Evolutionary conservation across 2,329 filamentous ascomycete species (phyloP).

Genomic region (Arthrobotrys conoides): DNA sequence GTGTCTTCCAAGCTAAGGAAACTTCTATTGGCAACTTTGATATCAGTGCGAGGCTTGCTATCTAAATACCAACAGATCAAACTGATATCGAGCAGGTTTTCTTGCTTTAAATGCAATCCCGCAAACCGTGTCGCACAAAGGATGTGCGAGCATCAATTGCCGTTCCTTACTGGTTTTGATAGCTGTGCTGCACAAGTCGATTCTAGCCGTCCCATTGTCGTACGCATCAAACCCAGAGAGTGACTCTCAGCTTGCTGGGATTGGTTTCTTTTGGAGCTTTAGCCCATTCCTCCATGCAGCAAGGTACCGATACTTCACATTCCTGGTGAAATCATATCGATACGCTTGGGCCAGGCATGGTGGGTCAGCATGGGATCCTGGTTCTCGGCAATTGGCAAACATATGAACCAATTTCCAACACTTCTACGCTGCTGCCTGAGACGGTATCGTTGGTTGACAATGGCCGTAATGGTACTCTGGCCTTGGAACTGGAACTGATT

Average conservation of each 20-base stretch:
- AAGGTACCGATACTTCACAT: constrained; percentile 30
- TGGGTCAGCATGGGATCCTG: constrained; percentile 6
- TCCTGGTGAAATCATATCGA: constrained; percentile 20
- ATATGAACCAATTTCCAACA: constrained; percentile 14
- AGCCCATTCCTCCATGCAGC: constrained; percentile 12
- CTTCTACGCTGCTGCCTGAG: constrained; percentile 27
- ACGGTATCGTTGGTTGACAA: not conserved
- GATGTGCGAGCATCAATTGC: constrained; percentile 19
- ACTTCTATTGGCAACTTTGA: not conserved
- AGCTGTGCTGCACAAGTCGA: not conserved
- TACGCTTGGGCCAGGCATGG: constrained; percentile 15
- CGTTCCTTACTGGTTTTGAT: not conserved
- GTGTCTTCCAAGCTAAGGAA: not conserved
- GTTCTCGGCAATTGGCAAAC: constrained; percentile 10
- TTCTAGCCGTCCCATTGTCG: not conserved
- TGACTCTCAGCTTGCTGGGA: not conserved
- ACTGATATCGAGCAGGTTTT: not conserved
- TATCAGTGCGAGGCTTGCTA: constrained; percentile 7
- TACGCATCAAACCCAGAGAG: not conserved
- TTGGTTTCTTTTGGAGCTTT: not conserved
- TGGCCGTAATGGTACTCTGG: not conserved
- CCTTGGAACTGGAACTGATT: not conserved
- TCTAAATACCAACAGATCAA: constrained; percentile 2
- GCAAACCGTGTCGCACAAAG: constrained; percentile 7
- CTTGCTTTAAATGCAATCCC: constrained; percentile 11